Conservation (phyloP, 305 asterid genomes). For the Fraxinus angustifolia region DNA sequence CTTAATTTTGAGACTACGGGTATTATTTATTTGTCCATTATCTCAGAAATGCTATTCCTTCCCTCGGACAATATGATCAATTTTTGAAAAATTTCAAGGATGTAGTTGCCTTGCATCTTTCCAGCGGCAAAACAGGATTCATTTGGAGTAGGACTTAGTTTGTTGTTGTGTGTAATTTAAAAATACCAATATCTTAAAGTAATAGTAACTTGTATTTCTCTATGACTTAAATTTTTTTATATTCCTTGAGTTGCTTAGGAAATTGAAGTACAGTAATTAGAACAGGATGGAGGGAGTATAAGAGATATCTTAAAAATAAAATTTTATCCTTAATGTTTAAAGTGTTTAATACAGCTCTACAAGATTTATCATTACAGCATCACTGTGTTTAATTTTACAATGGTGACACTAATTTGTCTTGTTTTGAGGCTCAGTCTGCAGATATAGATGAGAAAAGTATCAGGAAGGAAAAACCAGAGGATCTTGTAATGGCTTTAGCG, state of each 20-base stretch:
- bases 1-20: not conserved
- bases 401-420: not conserved
- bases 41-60: not conserved
- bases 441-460: constrained; percentile 80
- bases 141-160: not conserved
- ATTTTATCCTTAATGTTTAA: not conserved
- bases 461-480: constrained; percentile 72
- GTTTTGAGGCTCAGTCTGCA: constrained; percentile 47
- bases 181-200: not conserved
- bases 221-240: not conserved
- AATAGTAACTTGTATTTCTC: not conserved
- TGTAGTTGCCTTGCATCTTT: not conserved
- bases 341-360: not conserved
- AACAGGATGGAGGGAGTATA: not conserved
- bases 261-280: not conserved
- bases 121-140: not conserved
- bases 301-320: not conserved
- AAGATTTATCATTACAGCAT: not conserved
- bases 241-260: not conserved
- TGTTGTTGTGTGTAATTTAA: not conserved
- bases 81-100: not conserved
- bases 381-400: not conserved
- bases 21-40: not conserved
- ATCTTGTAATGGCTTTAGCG: constrained; percentile 73
- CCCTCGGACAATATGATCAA: not conserved